A percentile compares a stretch with the other conserved stretches of the same genome.
phyloP scores from a whole-genome alignment of 108 stramenopile genomes.

The Cyclotella cryptica region DNA sequence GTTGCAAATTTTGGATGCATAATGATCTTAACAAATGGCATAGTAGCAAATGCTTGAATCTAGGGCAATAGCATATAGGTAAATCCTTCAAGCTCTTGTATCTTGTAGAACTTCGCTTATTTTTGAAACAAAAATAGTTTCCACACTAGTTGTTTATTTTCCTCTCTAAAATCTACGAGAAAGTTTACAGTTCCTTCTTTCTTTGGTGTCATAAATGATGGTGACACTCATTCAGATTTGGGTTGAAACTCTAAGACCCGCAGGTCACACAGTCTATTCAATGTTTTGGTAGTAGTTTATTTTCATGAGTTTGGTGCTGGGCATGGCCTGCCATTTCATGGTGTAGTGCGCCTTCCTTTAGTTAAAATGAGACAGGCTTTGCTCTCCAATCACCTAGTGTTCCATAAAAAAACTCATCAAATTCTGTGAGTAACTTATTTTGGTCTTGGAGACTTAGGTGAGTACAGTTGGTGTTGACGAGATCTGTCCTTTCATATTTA shows the following conservation, averaged over 20 bases:
- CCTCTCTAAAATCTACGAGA: conserved; percentile 34
- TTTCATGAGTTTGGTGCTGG: conserved; percentile 36
- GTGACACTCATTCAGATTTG: conserved; percentile 21
- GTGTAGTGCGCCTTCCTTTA: conserved; percentile 47
- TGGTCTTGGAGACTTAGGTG: too few species aligned
- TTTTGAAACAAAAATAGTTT: conserved; percentile 21
- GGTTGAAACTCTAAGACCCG: conserved; percentile 11
- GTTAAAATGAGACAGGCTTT: conserved; percentile 35
- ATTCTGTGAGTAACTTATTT: background rate
- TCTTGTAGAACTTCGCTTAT: conserved; percentile 25
- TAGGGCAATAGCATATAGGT: conserved; percentile 35
- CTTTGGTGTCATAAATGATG: conserved; percentile 34
- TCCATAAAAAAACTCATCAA: conserved; percentile 47
- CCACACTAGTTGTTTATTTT: conserved; percentile 45
- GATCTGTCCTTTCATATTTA: too few species aligned
- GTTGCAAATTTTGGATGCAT: conserved; percentile 21
- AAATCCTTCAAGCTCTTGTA: conserved; percentile 46
- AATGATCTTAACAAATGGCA: conserved; percentile 1
- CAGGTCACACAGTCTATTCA: conserved; percentile 20
- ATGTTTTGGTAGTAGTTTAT: conserved; percentile 24
- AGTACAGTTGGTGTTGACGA: too few species aligned
- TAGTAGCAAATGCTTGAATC: conserved; percentile 49
- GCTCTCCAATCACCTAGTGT: conserved; percentile 43
- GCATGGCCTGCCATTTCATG: conserved; percentile 40
- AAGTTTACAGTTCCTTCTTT: conserved; percentile 32